phyloP scores from a whole-genome alignment of 2,329 filamentous ascomycete species.

The Teratosphaeriaceae sp. region DNA sequence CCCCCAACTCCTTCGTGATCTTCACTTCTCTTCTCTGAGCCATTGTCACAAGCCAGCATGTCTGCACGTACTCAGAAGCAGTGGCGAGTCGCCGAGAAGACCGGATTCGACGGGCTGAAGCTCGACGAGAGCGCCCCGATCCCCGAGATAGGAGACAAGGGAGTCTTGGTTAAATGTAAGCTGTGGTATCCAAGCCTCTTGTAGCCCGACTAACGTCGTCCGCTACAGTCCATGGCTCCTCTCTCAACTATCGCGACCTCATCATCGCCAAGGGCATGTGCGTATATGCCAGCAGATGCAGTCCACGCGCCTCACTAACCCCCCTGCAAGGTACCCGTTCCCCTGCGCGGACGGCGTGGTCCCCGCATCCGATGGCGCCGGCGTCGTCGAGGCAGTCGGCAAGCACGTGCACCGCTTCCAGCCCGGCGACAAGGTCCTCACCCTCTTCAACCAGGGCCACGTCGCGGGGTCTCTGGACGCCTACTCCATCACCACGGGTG shows the following conservation, averaged over 20 bases:
- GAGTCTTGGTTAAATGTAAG: slow-evolving; percentile 62
- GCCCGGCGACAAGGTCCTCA: slow-evolving; percentile 52
- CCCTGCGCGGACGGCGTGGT: slow-evolving; percentile 34
- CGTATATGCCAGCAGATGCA: too few species aligned
- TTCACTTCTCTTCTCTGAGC: background rate
- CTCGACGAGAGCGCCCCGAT: slow-evolving; percentile 46
- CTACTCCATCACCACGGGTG: slow-evolving; percentile 44
- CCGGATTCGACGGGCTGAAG: slow-evolving; percentile 56
- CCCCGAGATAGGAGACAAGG: slow-evolving; percentile 58
- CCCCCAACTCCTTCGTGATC: too few species aligned
- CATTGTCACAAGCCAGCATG: background rate
- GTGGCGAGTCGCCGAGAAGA: slow-evolving; percentile 51
- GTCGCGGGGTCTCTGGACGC: slow-evolving; percentile 43
- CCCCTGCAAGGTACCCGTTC: slow-evolving; percentile 33
- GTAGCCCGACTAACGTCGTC: background rate
- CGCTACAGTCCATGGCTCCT: slow-evolving; percentile 38
- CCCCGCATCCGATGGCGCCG: slow-evolving; percentile 48
- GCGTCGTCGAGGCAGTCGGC: slow-evolving; percentile 48
- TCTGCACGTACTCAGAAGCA: slow-evolving; percentile 40
- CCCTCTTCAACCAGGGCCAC: slow-evolving; percentile 57
- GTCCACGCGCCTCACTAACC: background rate
- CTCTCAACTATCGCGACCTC: slow-evolving; percentile 46
- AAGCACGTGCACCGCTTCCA: slow-evolving; percentile 51
- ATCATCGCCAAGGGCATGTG: slow-evolving; percentile 41
- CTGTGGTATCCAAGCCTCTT: too few species aligned